A percentile compares a stretch with the other conserved stretches of the same genome.
Conservation (phyloP, 208 protist genomes). For the Leishmania aethiopica region DNA sequence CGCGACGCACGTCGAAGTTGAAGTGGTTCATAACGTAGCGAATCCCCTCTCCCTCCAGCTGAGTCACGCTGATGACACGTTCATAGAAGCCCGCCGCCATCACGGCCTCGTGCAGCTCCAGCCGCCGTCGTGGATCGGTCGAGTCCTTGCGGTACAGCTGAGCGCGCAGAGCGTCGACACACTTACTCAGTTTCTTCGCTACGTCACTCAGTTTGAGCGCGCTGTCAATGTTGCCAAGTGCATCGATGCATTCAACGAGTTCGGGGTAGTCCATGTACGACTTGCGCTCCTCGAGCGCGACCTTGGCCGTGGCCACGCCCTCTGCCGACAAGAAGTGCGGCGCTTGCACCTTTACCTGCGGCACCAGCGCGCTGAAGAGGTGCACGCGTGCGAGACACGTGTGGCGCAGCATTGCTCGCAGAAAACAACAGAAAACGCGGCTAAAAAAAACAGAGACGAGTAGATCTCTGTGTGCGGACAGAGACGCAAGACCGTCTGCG, state of each 20-base stretch:
- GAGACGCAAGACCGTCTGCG: neutral
- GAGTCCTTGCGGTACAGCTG: slow-evolving; percentile 67
- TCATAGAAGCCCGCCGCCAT: slow-evolving; percentile 91
- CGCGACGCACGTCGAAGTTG: slow-evolving; percentile 90
- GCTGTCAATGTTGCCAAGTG: slow-evolving; percentile 40
- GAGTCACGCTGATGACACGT: slow-evolving; percentile 54
- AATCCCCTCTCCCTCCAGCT: slow-evolving; percentile 71
- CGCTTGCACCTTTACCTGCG: slow-evolving; percentile 40
- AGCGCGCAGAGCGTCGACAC: slow-evolving; percentile 53
- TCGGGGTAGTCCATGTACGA: slow-evolving; percentile 42
- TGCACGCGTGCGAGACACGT: slow-evolving; percentile 59
- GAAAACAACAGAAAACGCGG: neutral
- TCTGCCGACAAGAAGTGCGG: slow-evolving; percentile 45
- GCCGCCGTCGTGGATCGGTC: slow-evolving; percentile 60
- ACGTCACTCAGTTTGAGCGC: slow-evolving; percentile 43
- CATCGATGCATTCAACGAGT: slow-evolving; percentile 38
- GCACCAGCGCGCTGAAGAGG: slow-evolving; percentile 83
- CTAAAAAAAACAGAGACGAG: neutral
- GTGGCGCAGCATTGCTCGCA: slow-evolving; percentile 59
- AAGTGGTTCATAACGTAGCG: slow-evolving; percentile 90
- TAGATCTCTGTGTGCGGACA: neutral
- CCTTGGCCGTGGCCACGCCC: slow-evolving; percentile 47
- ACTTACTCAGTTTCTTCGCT: slow-evolving; percentile 43
- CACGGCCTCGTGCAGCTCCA: slow-evolving; percentile 88
- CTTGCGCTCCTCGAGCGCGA: slow-evolving; percentile 50